Percentiles rank a stretch among this genome's conserved stretches.
Evolutionary conservation across 805 yeast species (phyloP).

Genomic region (Metschnikowia lochheadii): DNA sequence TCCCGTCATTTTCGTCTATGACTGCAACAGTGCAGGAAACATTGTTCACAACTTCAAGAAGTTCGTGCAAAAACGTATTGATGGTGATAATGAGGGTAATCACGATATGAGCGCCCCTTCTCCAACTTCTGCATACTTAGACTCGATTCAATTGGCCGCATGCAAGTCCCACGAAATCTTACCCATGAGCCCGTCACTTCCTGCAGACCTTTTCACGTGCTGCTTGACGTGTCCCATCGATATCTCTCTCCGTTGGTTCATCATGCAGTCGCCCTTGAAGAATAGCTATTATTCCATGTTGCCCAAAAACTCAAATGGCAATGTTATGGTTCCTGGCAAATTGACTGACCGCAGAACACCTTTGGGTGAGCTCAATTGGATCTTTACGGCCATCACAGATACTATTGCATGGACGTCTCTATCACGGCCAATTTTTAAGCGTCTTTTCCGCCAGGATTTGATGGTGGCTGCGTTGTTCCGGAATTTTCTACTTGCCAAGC

Average conservation of each 20-base stretch:
- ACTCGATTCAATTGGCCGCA: constrained; percentile 91
- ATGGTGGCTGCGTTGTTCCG: constrained; percentile 96
- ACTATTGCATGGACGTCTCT: constrained; percentile 96
- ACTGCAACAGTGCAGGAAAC: constrained; percentile 92
- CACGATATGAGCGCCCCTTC: constrained; percentile 52
- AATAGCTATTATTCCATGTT: constrained; percentile 46
- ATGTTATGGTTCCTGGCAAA: constrained; percentile 80
- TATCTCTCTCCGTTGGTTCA: constrained; percentile 86
- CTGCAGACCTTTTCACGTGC: constrained; percentile 94
- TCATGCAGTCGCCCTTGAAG: constrained; percentile 71
- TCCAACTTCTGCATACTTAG: constrained; percentile 67
- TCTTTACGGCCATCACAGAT: constrained; percentile 95
- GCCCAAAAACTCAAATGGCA: constrained; percentile 47
- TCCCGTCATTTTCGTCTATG: constrained; percentile 92
- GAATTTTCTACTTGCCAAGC: constrained; percentile 84
- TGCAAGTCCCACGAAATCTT: constrained; percentile 80
- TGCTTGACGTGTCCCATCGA: constrained; percentile 95
- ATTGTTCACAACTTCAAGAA: constrained; percentile 84
- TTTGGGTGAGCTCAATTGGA: constrained; percentile 94
- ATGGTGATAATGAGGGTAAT: constrained; percentile 70
- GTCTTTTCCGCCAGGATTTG: constrained; percentile 88
- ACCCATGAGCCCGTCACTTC: constrained; percentile 91
- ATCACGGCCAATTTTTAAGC: constrained; percentile 82
- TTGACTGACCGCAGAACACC: constrained; percentile 93
- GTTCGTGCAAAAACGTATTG: constrained; percentile 85